A percentile compares a stretch with the other conserved stretches of the same genome.
Conservation (phyloP, 2,329 filamentous ascomycete genomes). For the Trichoderma breve region DNA sequence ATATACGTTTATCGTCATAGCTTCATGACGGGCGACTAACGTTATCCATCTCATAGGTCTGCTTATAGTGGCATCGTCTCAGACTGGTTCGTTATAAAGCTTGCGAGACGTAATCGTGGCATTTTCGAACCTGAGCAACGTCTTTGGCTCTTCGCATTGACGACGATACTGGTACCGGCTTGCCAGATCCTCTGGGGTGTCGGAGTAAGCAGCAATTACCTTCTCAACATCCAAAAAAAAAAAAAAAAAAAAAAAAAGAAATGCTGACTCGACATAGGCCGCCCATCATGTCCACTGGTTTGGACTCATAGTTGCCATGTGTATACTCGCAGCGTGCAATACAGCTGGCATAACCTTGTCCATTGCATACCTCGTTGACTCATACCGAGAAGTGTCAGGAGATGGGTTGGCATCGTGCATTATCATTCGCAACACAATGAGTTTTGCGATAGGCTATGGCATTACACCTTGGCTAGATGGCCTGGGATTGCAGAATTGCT, state of each 20-base stretch:
- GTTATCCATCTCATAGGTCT: slow-evolving; percentile 2
- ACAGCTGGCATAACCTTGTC: slow-evolving; percentile 38
- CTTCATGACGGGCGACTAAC: neutral
- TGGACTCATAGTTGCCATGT: slow-evolving; percentile 42
- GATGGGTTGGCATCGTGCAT: slow-evolving; percentile 42
- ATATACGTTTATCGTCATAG: neutral
- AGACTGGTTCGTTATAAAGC: slow-evolving; percentile 39
- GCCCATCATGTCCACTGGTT: slow-evolving; percentile 42
- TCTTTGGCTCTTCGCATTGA: slow-evolving; percentile 39
- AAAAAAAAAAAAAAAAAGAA: no score
- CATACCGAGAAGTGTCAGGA: slow-evolving; percentile 40
- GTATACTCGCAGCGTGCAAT: slow-evolving; percentile 33
- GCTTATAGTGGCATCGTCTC: slow-evolving; percentile 22
- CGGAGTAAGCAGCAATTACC: slow-evolving; percentile 25
- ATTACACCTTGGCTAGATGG: slow-evolving; percentile 45
- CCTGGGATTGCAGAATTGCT: slow-evolving; percentile 44
- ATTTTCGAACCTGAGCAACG: slow-evolving; percentile 43
- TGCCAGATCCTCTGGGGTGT: slow-evolving; percentile 36
- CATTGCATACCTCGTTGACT: slow-evolving; percentile 42
- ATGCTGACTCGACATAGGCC: slow-evolving; percentile 24
- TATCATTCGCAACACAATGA: slow-evolving; percentile 39
- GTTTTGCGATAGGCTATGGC: slow-evolving; percentile 38
- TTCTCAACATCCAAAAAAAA: neutral
- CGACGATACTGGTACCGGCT: slow-evolving; percentile 30
- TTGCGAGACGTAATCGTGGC: slow-evolving; percentile 41